phyloP scores from a whole-genome alignment of 352 stramenopile species.

The Pythium oligandrum region DNA sequence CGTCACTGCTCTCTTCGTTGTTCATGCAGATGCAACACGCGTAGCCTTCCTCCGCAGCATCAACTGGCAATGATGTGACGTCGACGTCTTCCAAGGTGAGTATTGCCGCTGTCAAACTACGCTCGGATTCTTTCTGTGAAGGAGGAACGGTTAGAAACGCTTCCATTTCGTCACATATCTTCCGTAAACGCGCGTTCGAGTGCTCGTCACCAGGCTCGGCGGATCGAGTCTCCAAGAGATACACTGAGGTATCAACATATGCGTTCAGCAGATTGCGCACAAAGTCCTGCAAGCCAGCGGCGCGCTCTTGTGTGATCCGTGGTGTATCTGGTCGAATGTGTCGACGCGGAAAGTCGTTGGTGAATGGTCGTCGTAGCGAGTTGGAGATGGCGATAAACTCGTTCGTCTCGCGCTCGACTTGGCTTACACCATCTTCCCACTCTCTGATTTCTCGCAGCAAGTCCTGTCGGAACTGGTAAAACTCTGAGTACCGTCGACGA shows the following conservation, averaged over 20 bases:
- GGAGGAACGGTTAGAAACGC: slow-evolving; percentile 46
- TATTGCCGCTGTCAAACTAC: slow-evolving; percentile 37
- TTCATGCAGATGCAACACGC: slow-evolving; percentile 56
- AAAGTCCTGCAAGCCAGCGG: slow-evolving; percentile 41
- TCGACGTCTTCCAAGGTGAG: slow-evolving; percentile 52
- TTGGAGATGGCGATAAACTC: slow-evolving; percentile 40
- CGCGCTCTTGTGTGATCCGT: slow-evolving; percentile 46
- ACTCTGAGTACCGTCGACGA: slow-evolving; percentile 65
- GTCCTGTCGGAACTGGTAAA: slow-evolving; percentile 41
- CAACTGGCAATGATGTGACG: slow-evolving; percentile 5
- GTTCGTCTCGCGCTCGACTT: slow-evolving; percentile 24
- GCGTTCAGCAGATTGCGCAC: slow-evolving; percentile 46
- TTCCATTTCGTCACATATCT: slow-evolving; percentile 34
- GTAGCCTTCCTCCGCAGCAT: slow-evolving; percentile 10
- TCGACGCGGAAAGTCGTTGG: slow-evolving; percentile 46
- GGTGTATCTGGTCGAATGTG: slow-evolving; percentile 56
- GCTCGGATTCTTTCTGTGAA: slow-evolving; percentile 47
- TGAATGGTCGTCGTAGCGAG: slow-evolving; percentile 36
- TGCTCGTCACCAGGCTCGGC: slow-evolving; percentile 16
- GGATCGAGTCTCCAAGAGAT: slow-evolving; percentile 23
- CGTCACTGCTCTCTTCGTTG: slow-evolving; percentile 25
- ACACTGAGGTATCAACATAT: slow-evolving; percentile 60
- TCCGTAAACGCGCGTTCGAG: slow-evolving; percentile 16
- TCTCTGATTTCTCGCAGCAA: slow-evolving; percentile 41
- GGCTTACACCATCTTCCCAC: slow-evolving; percentile 32